Evolutionary conservation across 2,329 filamentous ascomycete genomes (phyloP), one percentile per base, ranked within the genome.

Genomic region (Calonectria pteridis): DNA sequence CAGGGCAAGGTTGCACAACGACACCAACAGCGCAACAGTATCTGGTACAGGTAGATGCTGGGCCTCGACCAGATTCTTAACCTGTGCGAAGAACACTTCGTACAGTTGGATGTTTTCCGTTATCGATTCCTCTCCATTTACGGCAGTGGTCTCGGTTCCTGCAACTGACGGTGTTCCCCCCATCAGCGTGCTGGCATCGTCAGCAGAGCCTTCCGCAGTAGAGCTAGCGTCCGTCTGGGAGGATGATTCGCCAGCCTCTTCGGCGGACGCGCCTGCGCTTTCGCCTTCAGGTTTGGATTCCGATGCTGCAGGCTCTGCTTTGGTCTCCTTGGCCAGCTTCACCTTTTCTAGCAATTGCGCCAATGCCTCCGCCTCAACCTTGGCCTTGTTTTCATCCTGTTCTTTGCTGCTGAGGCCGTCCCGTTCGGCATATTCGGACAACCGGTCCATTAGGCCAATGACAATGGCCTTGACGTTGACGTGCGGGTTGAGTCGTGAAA

Each of bases 401-500:
- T 90, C 88, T 26, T 91, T 89, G 70, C 94, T 93, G 29, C 91
- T 90, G 77, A 94, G 91, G 4, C 94, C 91, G 84, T 98, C 96
- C 71, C 96, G 91, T 79, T 97, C 94, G n/a, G 97, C 96, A 84
- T 98, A 99, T 69, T 95, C 93, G 9, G 97, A 98, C 35, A 99
- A 86, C 49, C 97, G 92, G 82, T 99, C 96, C 97, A 99, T 99
- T 73, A 99, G 88, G 31, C 96, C 97, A 82, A 98, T 98, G 13
- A 99, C 96, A 72, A 99, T 99, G 59, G 94, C 94, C 87, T 99
- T 99, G 86, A 99, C 93, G 79, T 99, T 98, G 81, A 99, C 97
- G 81, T 98, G 95, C 0, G 96, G 97, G 81, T 99, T 98, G 46
- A 99, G 89, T 72, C 96, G 91, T 18, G 96, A 95, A 40, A 98